A percentile compares a stretch with the other conserved stretches of the same genome.
Evolutionary conservation across 1,284 basidiomycete genomes (phyloP).

Genomic region (Ustilago tritici): DNA sequence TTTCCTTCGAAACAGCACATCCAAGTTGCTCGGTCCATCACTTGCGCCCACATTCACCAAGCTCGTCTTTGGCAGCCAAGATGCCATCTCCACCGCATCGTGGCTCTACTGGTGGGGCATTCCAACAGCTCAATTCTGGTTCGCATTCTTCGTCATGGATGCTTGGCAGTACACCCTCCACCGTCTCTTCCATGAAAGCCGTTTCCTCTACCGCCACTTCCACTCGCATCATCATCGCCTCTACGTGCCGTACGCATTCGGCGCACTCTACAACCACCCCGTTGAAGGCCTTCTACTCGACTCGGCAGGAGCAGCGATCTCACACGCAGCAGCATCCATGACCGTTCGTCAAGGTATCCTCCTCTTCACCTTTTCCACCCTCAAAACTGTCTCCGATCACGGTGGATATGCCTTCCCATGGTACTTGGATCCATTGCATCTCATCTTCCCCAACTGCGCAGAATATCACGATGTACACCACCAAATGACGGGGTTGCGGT

Average conservation of each 20-base stretch:
- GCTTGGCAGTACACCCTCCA: constrained; percentile 99
- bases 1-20: constrained; percentile 20
- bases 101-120: constrained; percentile 95
- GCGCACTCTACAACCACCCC: constrained; percentile 97
- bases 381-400: constrained; percentile 98
- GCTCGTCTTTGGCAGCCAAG: constrained; percentile 40
- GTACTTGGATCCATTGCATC: constrained; percentile 80
- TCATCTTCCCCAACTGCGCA: constrained; percentile 90
- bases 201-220: constrained; percentile 88
- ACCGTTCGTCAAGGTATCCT: constrained; percentile 81
- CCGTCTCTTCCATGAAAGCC: constrained; percentile 89
- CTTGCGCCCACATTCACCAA: constrained; percentile 20
- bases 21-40: constrained; percentile 22
- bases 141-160: constrained; percentile 91
- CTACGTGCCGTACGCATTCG: constrained; percentile 96
- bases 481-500: constrained; percentile 90
- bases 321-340: constrained; percentile 80
- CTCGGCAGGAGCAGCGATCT: constrained; percentile 82
- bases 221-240: constrained; percentile 96
- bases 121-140: constrained; percentile 80
- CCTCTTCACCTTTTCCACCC: constrained; percentile 84
- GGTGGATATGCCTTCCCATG: constrained; percentile 91
- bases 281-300: constrained; percentile 91
- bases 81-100: constrained; percentile 72
- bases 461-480: constrained; percentile 99